phyloP scores from a whole-genome alignment of 768 basidiomycete genomes.

The Gelatoporia subvermispora region DNA sequence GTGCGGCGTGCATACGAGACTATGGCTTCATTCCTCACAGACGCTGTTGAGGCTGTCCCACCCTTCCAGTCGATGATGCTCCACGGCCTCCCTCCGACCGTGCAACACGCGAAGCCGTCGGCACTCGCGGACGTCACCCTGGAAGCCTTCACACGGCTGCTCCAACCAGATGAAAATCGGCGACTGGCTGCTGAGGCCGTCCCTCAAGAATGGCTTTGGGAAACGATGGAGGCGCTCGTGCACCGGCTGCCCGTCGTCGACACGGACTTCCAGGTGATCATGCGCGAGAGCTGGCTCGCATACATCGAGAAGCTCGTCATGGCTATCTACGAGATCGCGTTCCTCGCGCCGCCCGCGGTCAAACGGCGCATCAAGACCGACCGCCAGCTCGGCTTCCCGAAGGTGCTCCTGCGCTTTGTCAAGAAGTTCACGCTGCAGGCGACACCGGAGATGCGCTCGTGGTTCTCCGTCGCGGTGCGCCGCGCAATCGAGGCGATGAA shows the following conservation, averaged over 20 bases:
- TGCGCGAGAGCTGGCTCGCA: constrained; percentile 63
- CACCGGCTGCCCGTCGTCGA: constrained; percentile 81
- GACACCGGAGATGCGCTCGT: constrained; percentile 45
- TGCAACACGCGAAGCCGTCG: constrained; percentile 43
- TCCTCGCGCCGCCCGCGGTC: constrained; percentile 71
- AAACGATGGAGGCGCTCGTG: constrained; percentile 65
- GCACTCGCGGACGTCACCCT: constrained; percentile 70
- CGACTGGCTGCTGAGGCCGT: constrained; percentile 61
- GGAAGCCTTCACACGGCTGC: constrained; percentile 77
- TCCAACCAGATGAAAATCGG: constrained; percentile 75
- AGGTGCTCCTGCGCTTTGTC: constrained; percentile 66
- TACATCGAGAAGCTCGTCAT: constrained; percentile 77
- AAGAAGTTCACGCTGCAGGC: constrained; percentile 54
- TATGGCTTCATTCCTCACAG: constrained; percentile 70
- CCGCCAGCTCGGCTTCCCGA: constrained; percentile 60
- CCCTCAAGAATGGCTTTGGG: constrained; percentile 51
- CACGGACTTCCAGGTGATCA: constrained; percentile 62
- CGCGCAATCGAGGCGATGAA: constrained; percentile 76
- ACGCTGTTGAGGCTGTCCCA: constrained; percentile 59
- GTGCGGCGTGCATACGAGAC: constrained; percentile 60
- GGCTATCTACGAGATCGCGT: constrained; percentile 83
- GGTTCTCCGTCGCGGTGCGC: constrained; percentile 51
- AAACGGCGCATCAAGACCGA: constrained; percentile 68
- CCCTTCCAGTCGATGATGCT: constrained; percentile 58
- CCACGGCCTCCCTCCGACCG: constrained; percentile 37